Percentiles rank a stretch among this genome's conserved stretches.
Evolutionary conservation across 768 basidiomycete genomes (phyloP).

Genomic region (Kwoniella heveanensis): DNA sequence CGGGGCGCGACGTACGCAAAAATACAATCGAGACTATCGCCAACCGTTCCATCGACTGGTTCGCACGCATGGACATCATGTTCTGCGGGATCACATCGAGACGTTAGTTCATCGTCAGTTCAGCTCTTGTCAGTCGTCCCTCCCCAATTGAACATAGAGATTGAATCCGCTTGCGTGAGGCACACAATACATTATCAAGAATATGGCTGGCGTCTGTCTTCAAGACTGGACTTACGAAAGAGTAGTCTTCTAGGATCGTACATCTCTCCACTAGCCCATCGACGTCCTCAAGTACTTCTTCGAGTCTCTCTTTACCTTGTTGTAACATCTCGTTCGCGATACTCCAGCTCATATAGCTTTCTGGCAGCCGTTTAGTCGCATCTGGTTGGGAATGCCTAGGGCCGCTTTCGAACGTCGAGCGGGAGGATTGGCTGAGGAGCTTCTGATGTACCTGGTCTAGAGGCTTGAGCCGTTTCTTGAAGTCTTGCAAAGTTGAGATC

Average conservation of each 20-base stretch:
- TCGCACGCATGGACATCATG: conserved; percentile 6
- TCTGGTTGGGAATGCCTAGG: no score
- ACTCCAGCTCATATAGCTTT: no score
- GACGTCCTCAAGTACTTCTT: not conserved
- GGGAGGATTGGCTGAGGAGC: no score
- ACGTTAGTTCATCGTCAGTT: not conserved
- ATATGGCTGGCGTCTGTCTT: no score
- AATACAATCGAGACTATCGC: conserved; percentile 9
- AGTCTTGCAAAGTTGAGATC: not conserved
- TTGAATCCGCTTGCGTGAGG: no score
- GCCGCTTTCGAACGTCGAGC: no score
- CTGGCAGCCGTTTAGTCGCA: no score
- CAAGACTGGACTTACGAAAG: conserved; percentile 7
- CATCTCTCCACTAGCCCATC: conserved; percentile 1
- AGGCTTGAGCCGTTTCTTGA: conserved; percentile 4
- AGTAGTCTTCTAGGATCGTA: not conserved
- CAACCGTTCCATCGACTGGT: conserved; percentile 8
- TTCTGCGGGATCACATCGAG: not conserved
- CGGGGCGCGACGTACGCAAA: conserved; percentile 6
- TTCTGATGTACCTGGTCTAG: not conserved
- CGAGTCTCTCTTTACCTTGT: not conserved
- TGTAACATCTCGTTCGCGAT: not conserved
- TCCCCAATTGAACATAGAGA: no score
- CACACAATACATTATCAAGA: no score
- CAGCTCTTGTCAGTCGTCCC: no score